phyloP scores from a whole-genome alignment of 371 early-diverging fungal species.

The Lichtheimia corymbifera region DNA sequence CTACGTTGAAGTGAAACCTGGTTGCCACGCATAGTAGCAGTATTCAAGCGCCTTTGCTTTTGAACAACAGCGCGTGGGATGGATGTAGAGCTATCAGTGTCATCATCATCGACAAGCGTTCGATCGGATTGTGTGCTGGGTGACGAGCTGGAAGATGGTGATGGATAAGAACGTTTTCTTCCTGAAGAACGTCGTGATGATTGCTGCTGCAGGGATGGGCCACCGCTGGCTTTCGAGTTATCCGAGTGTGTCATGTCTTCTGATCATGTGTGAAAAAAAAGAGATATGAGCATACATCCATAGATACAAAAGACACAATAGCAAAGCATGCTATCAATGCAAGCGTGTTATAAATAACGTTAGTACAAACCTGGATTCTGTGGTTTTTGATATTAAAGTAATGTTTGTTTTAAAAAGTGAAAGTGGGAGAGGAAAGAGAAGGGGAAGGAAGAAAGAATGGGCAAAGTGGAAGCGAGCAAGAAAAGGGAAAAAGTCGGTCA shows the following conservation, averaged over 20 bases:
- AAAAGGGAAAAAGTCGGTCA: conserved; percentile 3
- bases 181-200: too few species aligned
- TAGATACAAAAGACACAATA: too few species aligned
- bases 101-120: not conserved
- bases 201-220: too few species aligned
- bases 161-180: not conserved
- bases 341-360: too few species aligned
- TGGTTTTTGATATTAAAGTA: too few species aligned
- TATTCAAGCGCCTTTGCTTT: not conserved
- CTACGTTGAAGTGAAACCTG: conserved; percentile 36
- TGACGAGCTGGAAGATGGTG: not conserved
- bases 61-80: not conserved
- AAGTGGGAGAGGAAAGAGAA: not conserved
- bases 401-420: not conserved
- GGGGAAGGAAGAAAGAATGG: not conserved
- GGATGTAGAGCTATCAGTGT: not conserved
- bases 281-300: too few species aligned
- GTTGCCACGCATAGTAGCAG: conserved; percentile 1
- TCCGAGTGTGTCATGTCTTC: too few species aligned
- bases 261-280: too few species aligned
- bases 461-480: not conserved
- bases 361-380: too few species aligned
- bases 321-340: too few species aligned
- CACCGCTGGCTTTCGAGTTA: too few species aligned
- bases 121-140: not conserved